phyloP scores from a whole-genome alignment of 2,329 filamentous ascomycete species.

The Colletotrichum graminicola region DNA sequence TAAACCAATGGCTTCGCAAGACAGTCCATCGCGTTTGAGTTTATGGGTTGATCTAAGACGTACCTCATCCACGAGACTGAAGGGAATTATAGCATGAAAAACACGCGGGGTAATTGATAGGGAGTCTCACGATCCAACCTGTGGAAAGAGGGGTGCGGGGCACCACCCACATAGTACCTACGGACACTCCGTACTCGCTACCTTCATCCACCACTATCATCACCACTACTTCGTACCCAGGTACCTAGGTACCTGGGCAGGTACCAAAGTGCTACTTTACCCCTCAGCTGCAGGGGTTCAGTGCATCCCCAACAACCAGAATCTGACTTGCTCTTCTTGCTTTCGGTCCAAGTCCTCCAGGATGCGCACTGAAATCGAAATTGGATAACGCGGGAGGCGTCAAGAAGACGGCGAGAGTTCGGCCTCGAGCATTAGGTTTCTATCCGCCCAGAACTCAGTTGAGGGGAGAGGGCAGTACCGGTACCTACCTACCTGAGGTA shows the following conservation, averaged over 20 bases:
- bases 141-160: slow-evolving; percentile 17
- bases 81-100: background rate
- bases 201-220: background rate
- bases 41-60: background rate
- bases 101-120: slow-evolving; percentile 21
- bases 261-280: slow-evolving; percentile 12
- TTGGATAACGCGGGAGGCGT: background rate
- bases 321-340: slow-evolving; percentile 5
- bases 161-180: slow-evolving; percentile 2
- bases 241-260: background rate
- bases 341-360: background rate
- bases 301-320: slow-evolving; percentile 17
- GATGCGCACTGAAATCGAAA: too few species aligned
- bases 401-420: background rate
- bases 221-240: too few species aligned
- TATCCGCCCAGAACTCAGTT: background rate
- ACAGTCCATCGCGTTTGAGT: background rate
- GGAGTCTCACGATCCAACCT: slow-evolving; percentile 15
- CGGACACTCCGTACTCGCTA: background rate
- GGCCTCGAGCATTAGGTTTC: background rate
- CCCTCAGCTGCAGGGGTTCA: slow-evolving; percentile 30
- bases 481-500: too few species aligned
- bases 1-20: slow-evolving; percentile 1
- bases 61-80: background rate
- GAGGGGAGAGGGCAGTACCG: background rate